Percentiles rank a stretch among this genome's conserved stretches.
These are phyloP conservation scores for Vitis riparia DNA, from an alignment of 164 flowering plant species.

Conservation along the genomic window DNA sequence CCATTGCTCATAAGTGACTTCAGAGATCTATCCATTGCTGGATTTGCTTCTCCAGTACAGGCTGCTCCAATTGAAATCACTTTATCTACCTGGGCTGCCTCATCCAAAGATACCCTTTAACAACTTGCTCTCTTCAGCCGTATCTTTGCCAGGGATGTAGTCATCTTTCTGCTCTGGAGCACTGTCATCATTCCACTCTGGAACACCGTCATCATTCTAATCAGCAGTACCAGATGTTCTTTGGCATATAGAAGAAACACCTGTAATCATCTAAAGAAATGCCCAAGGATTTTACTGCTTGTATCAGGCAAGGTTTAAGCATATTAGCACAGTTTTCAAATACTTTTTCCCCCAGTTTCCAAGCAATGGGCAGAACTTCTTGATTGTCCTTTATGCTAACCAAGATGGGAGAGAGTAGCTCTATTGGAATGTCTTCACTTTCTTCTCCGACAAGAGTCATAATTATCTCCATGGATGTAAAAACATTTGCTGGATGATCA, in stretches of 20 bases:
- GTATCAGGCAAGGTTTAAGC: constrained; percentile 57
- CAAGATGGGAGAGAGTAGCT: constrained; percentile 45
- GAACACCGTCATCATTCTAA: constrained; percentile 19
- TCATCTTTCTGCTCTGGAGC: constrained; percentile 31
- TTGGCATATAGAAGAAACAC: constrained; percentile 57
- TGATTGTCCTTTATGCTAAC: constrained; percentile 49
- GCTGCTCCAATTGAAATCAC: constrained; percentile 26
- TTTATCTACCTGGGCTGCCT: constrained; percentile 41
- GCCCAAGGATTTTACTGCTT: constrained; percentile 47
- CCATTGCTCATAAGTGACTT: constrained; percentile 51
- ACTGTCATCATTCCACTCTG: too few species aligned
- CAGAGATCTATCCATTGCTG: constrained; percentile 28
- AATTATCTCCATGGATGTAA: constrained; percentile 55
- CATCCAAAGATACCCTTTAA: constrained; percentile 23
- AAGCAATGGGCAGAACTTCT: constrained; percentile 58
- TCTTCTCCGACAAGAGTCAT: constrained; percentile 58
- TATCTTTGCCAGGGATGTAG: constrained; percentile 30
- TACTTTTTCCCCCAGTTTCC: constrained; percentile 67
- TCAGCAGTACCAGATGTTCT: constrained; percentile 32
- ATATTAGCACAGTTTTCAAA: constrained; percentile 56
- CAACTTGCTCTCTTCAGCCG: constrained; percentile 39
- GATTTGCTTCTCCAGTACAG: constrained; percentile 31
- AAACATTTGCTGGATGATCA: constrained; percentile 43
- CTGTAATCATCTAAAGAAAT: constrained; percentile 50
- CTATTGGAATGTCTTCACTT: constrained; percentile 56